These are phyloP conservation scores for Phyllosticta paracitricarpa DNA, from an alignment of 2,329 filamentous ascomycete species.

Conservation along the genomic window DNA sequence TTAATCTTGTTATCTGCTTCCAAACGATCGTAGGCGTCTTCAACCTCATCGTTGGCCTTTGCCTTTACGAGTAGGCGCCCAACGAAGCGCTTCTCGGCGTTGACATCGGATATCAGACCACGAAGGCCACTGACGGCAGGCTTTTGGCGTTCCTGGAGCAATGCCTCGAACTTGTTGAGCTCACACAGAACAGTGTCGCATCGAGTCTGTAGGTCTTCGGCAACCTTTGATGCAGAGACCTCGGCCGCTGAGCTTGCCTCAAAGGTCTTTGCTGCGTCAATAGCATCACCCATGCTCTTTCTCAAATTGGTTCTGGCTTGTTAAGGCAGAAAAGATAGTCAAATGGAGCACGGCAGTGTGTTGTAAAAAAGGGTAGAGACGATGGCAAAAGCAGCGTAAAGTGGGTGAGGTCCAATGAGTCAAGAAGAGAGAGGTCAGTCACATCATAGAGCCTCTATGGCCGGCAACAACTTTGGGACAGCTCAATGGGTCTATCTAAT, in stretches of 20 bases:
- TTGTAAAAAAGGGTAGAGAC: not conserved
- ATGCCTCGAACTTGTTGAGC: not conserved
- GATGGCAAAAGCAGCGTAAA: too few relatives aligned
- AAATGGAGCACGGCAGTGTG: not conserved
- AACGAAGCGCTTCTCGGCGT: constrained; percentile 10
- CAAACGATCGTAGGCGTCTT: not conserved
- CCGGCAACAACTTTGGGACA: too few relatives aligned
- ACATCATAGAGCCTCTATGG: too few relatives aligned
- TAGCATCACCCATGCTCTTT: not conserved
- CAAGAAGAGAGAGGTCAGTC: too few relatives aligned
- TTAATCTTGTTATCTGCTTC: constrained; percentile 22
- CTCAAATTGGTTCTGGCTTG: not conserved
- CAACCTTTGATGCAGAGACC: not conserved
- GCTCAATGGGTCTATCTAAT: too few relatives aligned
- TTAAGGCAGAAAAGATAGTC: not conserved
- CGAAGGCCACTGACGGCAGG: not conserved
- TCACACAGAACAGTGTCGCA: constrained; percentile 6
- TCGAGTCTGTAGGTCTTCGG: constrained; percentile 2
- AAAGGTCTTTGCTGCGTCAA: not conserved
- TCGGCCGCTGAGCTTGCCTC: not conserved
- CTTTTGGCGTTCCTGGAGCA: not conserved
- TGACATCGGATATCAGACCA: constrained; percentile 2
- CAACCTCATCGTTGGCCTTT: not conserved
- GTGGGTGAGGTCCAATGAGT: too few relatives aligned
- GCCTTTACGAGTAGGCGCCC: constrained; percentile 4